Conservation (phyloP, 2,329 filamentous ascomycete genomes). For the Alternaria sp. region DNA sequence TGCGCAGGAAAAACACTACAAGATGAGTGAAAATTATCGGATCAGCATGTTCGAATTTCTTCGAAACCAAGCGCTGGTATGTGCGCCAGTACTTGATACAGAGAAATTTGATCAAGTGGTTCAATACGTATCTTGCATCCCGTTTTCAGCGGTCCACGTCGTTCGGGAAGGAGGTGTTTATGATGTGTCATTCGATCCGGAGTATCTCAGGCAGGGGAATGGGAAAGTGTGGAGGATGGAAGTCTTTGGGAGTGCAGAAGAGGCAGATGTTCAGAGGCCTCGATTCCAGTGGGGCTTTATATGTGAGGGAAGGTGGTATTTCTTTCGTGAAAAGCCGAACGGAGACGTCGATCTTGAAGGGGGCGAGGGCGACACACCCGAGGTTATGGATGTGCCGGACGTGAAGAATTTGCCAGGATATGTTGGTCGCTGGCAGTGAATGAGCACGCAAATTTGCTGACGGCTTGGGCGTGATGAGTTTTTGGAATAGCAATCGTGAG, state of each 20-base stretch:
- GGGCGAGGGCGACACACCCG: not conserved
- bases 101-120: not conserved
- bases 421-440: not conserved
- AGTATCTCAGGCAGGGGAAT: not conserved
- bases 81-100: not conserved
- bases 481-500: not conserved
- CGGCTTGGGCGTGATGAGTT: not conserved
- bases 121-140: not conserved
- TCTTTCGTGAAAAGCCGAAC: not conserved
- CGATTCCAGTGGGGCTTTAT: not conserved
- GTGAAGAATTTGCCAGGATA: not conserved
- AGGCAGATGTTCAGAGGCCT: not conserved
- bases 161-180: not conserved
- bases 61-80: not conserved
- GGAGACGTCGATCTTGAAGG: not conserved
- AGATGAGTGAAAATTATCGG: too few species aligned
- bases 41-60: not conserved
- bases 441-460: not conserved
- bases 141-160: not conserved
- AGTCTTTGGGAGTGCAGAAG: not conserved
- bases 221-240: not conserved
- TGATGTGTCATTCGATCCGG: not conserved
- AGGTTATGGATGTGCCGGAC: not conserved
- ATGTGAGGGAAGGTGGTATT: not conserved
- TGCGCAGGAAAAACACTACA: too few species aligned